Percentiles rank a stretch among this genome's conserved stretches.
phyloP scores from a whole-genome alignment of 2,329 filamentous ascomycete genomes.

The Leptographium galeiforme region DNA sequence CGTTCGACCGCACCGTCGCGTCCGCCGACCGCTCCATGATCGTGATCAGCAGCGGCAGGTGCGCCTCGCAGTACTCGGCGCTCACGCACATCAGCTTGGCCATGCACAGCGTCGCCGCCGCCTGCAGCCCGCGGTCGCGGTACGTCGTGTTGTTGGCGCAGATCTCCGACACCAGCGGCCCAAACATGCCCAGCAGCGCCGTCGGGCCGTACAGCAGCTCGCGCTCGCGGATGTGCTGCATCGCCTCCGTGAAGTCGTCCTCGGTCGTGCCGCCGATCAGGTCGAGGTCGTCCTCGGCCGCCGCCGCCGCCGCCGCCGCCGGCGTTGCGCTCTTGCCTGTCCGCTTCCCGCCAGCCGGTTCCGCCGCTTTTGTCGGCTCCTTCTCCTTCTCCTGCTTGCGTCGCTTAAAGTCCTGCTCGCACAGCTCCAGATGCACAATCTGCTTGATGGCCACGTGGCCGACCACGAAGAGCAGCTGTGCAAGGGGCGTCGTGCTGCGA shows the following conservation, averaged over 20 bases:
- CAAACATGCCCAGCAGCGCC: conserved; percentile 80
- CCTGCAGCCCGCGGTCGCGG: conserved; percentile 78
- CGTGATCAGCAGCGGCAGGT: conserved; percentile 86
- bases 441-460: conserved; percentile 97
- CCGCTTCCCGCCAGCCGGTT: conserved; percentile 1
- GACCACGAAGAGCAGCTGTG: conserved; percentile 86
- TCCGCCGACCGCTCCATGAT: conserved; percentile 93
- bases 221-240: conserved; percentile 71
- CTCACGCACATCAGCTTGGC: conserved; percentile 99
- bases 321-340: conserved; percentile 12
- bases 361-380: conserved; percentile 24
- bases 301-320: background rate
- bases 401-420: conserved; percentile 94
- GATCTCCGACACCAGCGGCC: conserved; percentile 81
- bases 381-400: conserved; percentile 85
- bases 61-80: conserved; percentile 87
- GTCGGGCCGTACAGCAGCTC: conserved; percentile 72
- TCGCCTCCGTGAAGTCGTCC: conserved; percentile 81
- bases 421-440: conserved; percentile 95
- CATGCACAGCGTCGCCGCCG: conserved; percentile 83
- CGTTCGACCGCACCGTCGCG: conserved; percentile 85
- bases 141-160: conserved; percentile 92
- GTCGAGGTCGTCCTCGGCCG: conserved; percentile 64
- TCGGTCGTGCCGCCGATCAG: conserved; percentile 94
- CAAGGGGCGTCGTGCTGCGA: conserved; percentile 48